Evolutionary conservation across 768 basidiomycete species (phyloP).

Genomic region (Rhodotorula graminis): DNA sequence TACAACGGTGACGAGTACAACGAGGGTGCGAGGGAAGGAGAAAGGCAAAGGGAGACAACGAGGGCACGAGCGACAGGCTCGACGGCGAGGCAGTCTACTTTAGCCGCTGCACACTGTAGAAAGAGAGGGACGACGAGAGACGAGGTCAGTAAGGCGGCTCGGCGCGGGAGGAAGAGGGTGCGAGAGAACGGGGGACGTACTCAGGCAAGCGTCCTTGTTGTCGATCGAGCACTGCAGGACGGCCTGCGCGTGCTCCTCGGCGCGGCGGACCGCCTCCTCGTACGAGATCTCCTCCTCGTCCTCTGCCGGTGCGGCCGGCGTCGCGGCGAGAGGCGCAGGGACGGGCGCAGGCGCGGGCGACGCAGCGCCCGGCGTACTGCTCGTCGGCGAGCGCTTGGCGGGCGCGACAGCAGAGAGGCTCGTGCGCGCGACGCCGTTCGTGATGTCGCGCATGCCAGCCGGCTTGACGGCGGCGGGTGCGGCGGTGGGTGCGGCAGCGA

Average conservation of each 20-base stretch:
- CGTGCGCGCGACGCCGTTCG: conserved; percentile 40
- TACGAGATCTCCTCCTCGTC: conserved; percentile 49
- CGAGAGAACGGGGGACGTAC: conserved; percentile 53
- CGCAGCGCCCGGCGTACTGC: not conserved
- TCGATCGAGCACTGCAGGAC: conserved; percentile 78
- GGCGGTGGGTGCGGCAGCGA: not conserved
- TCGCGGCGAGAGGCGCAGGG: conserved; percentile 52
- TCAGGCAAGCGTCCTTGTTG: conserved; percentile 89
- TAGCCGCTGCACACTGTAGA: conserved; percentile 12
- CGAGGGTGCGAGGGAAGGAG: not conserved
- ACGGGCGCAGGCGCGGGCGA: not conserved
- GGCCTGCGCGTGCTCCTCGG: conserved; percentile 71
- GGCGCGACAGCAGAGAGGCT: conserved; percentile 20
- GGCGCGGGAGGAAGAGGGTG: no score
- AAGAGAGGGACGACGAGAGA: not conserved
- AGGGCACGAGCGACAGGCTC: no score
- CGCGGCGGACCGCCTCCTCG: conserved; percentile 66
- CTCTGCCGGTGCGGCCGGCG: conserved; percentile 24
- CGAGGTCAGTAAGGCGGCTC: not conserved
- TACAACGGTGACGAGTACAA: not conserved
- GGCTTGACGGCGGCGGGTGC: not conserved
- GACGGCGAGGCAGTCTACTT: not conserved
- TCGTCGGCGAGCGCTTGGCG: conserved; percentile 12
- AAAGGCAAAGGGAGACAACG: not conserved
- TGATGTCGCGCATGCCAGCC: conserved; percentile 37